Base-by-base conservation (phyloP, 495 filamentous ascomycete genomes). In the Ramalina intermedia region DNA sequence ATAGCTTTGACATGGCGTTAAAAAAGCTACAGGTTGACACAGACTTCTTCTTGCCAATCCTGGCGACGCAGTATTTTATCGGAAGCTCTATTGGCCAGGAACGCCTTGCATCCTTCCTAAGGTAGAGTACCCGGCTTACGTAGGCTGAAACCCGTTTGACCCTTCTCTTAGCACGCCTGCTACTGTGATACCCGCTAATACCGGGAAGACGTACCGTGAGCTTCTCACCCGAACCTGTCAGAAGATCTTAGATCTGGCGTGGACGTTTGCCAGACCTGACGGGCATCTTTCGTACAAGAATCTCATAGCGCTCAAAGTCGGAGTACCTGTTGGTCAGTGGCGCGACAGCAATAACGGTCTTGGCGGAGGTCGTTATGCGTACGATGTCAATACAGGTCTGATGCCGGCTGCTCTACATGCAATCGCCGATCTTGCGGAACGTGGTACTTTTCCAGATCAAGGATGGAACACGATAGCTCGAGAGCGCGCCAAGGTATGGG, bases 361-460 rank as follows among this genome's bases (percentile, higher is more conserved):
- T 36, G 79, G 79, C n/a, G 75, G 76, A 27, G 79, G 78, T 20
- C 69, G 74, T 6, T 73, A 80, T 33, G 79, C 79, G 0, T 81
- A 75, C 57, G 76, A 81, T 52, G 79, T 83, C 16, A 83, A 82
- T 53, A 76, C 75, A 11, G 79, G 75, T 23, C 59, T 83, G 6
- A 72, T 72, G 0, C 79, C 79, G 2, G 78, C 79, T 14, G 78
- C 74, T 14, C 63, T 83, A 2, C 68, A 70, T 3, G 66, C 77
- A 7, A 79, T 81, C 48, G 68, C 71, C 14, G 59, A 64, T 9
- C 63, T 83, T 18, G 61, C 75, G 3, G 55, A 49, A 13, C 60
- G 62, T 16, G 73, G 72, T 8, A 64, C 78, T 49, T 76, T 74
- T 47, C 61, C 69, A 6, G 55, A 59, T 4, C 64, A 73, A 52